These are phyloP conservation scores for Citrullus amarus DNA, from an alignment of 306 rosid species.

Conservation along the genomic window DNA sequence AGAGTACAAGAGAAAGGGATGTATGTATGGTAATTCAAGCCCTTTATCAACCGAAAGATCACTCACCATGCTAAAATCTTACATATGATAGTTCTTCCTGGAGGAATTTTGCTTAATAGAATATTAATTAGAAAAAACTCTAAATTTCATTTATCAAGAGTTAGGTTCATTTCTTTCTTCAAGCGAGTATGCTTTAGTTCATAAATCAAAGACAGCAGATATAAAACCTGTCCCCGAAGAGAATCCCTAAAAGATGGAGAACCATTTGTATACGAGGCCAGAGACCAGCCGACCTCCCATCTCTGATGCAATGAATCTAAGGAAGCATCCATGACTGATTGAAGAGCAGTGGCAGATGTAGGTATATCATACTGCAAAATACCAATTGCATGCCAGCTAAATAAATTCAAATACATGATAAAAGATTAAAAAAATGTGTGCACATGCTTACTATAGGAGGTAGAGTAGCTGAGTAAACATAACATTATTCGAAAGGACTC, in stretches of 20 bases:
- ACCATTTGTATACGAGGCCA: slow-evolving; percentile 50
- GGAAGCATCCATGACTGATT: slow-evolving; percentile 69
- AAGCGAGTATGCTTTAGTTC: not conserved
- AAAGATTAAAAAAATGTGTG: not conserved
- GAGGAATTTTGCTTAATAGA: not conserved
- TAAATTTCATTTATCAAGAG: not conserved
- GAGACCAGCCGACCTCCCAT: slow-evolving; percentile 96
- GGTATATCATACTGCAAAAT: slow-evolving; percentile 58
- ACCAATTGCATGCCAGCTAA: not conserved
- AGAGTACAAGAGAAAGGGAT: not conserved
- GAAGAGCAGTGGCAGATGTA: slow-evolving; percentile 49
- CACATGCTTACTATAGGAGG: not conserved
- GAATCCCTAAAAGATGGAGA: slow-evolving; percentile 26
- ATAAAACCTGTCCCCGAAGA: slow-evolving; percentile 37
- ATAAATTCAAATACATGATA: not conserved
- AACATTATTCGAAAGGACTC: not conserved
- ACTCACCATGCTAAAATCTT: not conserved
- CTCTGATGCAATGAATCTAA: slow-evolving; percentile 44
- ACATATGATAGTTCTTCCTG: not conserved
- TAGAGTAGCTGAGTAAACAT: not conserved
- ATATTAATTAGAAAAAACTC: not conserved
- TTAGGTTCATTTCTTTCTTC: slow-evolving; percentile 4
- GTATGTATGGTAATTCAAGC: not conserved
- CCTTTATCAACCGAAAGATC: not conserved
- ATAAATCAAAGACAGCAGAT: not conserved